These are phyloP conservation scores for Suillus subaureus DNA, from an alignment of 768 basidiomycete species.

Conservation along the genomic window DNA sequence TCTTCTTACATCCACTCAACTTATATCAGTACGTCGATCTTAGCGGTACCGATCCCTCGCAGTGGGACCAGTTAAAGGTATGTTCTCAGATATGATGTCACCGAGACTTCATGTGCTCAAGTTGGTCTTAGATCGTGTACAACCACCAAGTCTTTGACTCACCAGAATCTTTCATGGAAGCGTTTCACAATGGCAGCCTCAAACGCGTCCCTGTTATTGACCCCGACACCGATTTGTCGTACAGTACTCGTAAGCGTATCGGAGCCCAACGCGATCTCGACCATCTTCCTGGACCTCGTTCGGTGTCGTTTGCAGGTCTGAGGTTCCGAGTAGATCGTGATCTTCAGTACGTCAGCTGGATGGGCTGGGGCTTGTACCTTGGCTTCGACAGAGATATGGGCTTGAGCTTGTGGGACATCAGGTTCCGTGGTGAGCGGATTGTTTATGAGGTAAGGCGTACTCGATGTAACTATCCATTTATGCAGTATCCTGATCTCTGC, in stretches of 20 bases:
- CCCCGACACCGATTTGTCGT: constrained; percentile 38
- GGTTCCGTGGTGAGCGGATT: constrained; percentile 58
- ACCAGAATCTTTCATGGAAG: constrained; percentile 50
- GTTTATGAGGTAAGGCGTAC: constrained; percentile 52
- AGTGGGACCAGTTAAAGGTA: constrained; percentile 59
- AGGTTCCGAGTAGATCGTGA: constrained; percentile 57
- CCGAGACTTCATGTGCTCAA: constrained; percentile 4
- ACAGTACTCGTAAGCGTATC: constrained; percentile 49
- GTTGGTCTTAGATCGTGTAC: constrained; percentile 48
- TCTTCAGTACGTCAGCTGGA: constrained; percentile 62
- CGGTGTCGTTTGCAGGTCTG: constrained; percentile 60
- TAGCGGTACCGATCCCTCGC: constrained; percentile 50
- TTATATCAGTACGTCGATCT: constrained; percentile 62
- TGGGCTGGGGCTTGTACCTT: constrained; percentile 65
- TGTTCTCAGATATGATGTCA: neutral
- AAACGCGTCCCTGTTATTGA: constrained; percentile 38
- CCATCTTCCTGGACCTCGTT: constrained; percentile 63
- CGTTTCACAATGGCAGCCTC: constrained; percentile 56
- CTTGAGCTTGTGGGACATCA: constrained; percentile 59
- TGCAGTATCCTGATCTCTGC: neutral
- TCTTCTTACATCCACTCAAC: constrained; percentile 54
- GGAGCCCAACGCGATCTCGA: constrained; percentile 55
- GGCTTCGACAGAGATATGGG: constrained; percentile 73
- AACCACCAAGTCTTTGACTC: constrained; percentile 58
- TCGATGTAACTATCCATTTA: neutral